Percentiles rank a stretch among this genome's conserved stretches.
These are phyloP conservation scores for Nakaseomyces uthaithaninus DNA, from an alignment of 1,139 yeast genomes.

Conservation along the genomic window DNA sequence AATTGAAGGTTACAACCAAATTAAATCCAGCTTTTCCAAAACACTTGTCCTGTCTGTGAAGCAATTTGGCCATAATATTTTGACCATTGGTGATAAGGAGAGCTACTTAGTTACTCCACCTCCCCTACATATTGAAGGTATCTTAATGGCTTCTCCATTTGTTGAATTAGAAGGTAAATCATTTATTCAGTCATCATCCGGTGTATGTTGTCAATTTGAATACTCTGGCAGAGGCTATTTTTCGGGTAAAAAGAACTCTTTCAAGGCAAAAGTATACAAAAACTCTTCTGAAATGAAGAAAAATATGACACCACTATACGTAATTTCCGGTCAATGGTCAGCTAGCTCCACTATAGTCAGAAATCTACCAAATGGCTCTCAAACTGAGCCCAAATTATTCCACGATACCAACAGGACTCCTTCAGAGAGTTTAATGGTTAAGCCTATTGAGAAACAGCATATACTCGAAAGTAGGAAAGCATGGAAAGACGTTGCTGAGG, in stretches of 20 bases:
- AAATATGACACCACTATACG: constrained; percentile 59
- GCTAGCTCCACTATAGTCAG: constrained; percentile 48
- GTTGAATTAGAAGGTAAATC: constrained; percentile 84
- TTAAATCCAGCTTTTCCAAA: constrained; percentile 75
- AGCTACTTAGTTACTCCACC: constrained; percentile 76
- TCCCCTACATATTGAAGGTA: constrained; percentile 91
- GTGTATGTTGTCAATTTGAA: constrained; percentile 66
- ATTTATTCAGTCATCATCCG: constrained; percentile 71
- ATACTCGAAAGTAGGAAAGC: constrained; percentile 74
- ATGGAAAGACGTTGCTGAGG: constrained; percentile 84
- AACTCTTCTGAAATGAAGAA: constrained; percentile 40
- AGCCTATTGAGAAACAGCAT: constrained; percentile 71
- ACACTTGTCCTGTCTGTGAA: constrained; percentile 57
- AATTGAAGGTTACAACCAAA: constrained; percentile 82
- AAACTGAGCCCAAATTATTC: constrained; percentile 39
- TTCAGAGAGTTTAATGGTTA: constrained; percentile 55
- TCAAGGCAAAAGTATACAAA: constrained; percentile 71
- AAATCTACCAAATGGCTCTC: constrained; percentile 14
- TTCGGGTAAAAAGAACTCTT: constrained; percentile 89
- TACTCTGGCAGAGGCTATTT: constrained; percentile 91
- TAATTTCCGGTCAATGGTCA: constrained; percentile 90
- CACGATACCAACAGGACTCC: constrained; percentile 54
- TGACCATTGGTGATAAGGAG: constrained; percentile 57
- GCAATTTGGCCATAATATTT: constrained; percentile 85
- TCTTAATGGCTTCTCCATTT: constrained; percentile 81